phyloP scores from a whole-genome alignment of 257 asterid species.

The Misopates orontium region DNA sequence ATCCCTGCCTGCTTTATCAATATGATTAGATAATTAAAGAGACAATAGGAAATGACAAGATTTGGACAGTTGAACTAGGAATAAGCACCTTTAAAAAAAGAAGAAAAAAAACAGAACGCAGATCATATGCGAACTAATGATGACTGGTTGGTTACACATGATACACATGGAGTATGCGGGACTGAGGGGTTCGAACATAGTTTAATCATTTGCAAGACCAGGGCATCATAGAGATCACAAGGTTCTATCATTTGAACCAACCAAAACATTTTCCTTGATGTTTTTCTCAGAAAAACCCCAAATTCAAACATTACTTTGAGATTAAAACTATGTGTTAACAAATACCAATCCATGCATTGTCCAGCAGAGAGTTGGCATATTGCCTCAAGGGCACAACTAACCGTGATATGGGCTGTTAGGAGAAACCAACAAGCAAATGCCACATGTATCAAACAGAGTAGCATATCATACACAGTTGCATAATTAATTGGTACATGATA shows the following conservation, averaged over 20 bases:
- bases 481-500: background rate
- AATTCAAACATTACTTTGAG: background rate
- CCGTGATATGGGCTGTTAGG: background rate
- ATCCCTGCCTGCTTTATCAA: constrained; percentile 75
- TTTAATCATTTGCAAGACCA: constrained; percentile 1
- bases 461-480: background rate
- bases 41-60: constrained; percentile 18
- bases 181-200: background rate
- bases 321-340: too few species aligned
- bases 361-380: too few species aligned
- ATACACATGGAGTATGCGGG: too few species aligned
- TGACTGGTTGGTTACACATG: background rate
- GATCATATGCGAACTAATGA: constrained; percentile 4
- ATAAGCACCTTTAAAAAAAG: background rate
- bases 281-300: background rate
- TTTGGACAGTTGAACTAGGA: constrained; percentile 13
- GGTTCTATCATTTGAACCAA: background rate
- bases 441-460: background rate
- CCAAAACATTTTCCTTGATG: background rate
- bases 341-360: too few species aligned
- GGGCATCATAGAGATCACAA: constrained; percentile 1
- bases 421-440: background rate
- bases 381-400: too few species aligned
- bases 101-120: background rate
- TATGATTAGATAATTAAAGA: constrained; percentile 5